These are phyloP conservation scores for Podaxis sp. DNA, from an alignment of 768 basidiomycete species.

Conservation along the genomic window DNA sequence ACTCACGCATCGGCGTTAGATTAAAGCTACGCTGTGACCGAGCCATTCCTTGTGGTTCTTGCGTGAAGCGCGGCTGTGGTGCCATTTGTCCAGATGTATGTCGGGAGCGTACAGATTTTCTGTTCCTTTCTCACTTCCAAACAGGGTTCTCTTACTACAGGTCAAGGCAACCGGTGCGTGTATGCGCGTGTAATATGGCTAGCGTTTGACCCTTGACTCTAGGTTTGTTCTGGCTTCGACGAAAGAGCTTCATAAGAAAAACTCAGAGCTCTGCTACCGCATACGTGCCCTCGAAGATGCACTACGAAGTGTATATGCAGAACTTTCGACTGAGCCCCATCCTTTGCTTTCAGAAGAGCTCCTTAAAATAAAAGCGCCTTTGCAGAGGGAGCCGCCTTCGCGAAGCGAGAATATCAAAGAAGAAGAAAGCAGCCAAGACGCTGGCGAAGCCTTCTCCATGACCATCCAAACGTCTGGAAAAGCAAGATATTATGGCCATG, in stretches of 20 bases:
- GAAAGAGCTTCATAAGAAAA: conserved; percentile 80
- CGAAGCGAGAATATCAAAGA: conserved; percentile 50
- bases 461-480: conserved; percentile 69
- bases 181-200: neutral
- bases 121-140: conserved; percentile 22
- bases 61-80: conserved; percentile 76
- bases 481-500: conserved; percentile 74
- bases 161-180: conserved; percentile 73
- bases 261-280: conserved; percentile 68
- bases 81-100: conserved; percentile 81
- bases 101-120: conserved; percentile 16
- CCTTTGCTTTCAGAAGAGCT: conserved; percentile 74
- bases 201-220: neutral
- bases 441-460: conserved; percentile 78
- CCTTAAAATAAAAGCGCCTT: conserved; percentile 70
- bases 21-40: conserved; percentile 76
- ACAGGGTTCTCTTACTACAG: conserved; percentile 63
- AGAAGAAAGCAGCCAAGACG: conserved; percentile 55
- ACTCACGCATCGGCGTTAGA: conserved; percentile 29
- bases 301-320: conserved; percentile 56
- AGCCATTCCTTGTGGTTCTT: conserved; percentile 74
- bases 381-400: conserved; percentile 59
- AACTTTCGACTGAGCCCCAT: conserved; percentile 60
- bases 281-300: conserved; percentile 77
- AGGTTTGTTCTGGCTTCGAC: conserved; percentile 80